Conservation (phyloP, 2,329 filamentous ascomycete species). For the Cercospora sojina region DNA sequence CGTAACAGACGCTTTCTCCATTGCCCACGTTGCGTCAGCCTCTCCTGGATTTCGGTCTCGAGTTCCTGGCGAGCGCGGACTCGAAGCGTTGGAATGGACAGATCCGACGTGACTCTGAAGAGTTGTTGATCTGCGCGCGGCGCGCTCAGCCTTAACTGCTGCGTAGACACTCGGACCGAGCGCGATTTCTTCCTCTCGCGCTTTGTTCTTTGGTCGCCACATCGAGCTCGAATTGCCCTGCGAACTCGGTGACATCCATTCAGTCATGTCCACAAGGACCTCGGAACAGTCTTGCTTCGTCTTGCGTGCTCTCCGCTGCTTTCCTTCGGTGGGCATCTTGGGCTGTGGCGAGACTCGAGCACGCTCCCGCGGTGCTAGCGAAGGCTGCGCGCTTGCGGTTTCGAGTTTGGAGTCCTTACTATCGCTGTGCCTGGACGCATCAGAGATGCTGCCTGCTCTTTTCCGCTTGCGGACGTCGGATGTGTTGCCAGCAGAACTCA, state of each 20-base stretch:
- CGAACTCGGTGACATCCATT: background rate
- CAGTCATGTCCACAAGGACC: background rate
- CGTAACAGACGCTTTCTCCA: background rate
- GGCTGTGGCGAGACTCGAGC: background rate
- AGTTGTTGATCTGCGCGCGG: background rate
- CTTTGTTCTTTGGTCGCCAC: constrained; percentile 5
- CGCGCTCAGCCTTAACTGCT: background rate
- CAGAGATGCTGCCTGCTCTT: background rate
- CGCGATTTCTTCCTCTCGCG: background rate
- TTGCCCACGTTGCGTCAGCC: background rate
- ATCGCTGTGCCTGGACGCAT: background rate
- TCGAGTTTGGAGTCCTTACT: background rate
- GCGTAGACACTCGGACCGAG: background rate
- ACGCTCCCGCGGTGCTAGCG: background rate
- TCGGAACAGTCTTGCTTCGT: background rate
- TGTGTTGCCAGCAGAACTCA: background rate
- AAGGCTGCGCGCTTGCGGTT: background rate
- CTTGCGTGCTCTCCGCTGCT: background rate
- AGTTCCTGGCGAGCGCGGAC: background rate
- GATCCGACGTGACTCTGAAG: background rate
- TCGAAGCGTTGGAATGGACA: background rate
- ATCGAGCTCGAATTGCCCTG: background rate
- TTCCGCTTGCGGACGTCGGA: background rate
- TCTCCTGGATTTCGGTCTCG: background rate
- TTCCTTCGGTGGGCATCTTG: background rate